Conservation (phyloP, 805 yeast species). For the Saccharomycopsis malanga region DNA sequence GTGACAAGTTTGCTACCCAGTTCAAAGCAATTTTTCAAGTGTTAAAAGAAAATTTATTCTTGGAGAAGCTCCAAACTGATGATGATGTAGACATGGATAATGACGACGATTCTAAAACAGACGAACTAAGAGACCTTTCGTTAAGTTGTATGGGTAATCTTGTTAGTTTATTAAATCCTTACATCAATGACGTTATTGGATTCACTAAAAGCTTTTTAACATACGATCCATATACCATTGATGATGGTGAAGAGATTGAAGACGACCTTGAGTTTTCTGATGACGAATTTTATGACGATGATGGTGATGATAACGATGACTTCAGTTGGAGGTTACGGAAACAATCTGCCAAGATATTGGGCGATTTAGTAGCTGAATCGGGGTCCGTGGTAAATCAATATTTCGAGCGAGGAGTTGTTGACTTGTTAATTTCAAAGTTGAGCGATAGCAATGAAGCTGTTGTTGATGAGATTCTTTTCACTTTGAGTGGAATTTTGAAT, state of each 20-base stretch:
- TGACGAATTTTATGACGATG: slow-evolving; percentile 12
- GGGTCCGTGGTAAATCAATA: not conserved
- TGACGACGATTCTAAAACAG: slow-evolving; percentile 15
- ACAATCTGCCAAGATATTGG: slow-evolving; percentile 12
- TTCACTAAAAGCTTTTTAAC: slow-evolving; percentile 10
- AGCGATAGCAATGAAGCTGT: slow-evolving; percentile 17
- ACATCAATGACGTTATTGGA: not conserved
- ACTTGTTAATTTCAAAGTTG: slow-evolving; percentile 8
- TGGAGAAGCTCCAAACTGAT: slow-evolving; percentile 5
- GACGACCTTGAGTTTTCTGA: slow-evolving; percentile 16
- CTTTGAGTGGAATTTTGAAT: slow-evolving; percentile 8
- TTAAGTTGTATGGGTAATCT: slow-evolving; percentile 16
- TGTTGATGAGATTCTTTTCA: slow-evolving; percentile 11
- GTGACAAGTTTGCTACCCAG: slow-evolving; percentile 1
- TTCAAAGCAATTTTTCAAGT: slow-evolving; percentile 9
- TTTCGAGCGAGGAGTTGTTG: slow-evolving; percentile 5
- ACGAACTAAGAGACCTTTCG: slow-evolving; percentile 17
- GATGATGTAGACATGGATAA: not conserved
- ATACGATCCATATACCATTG: slow-evolving; percentile 16
- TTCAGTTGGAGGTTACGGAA: slow-evolving; percentile 20
- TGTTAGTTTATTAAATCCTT: not conserved
- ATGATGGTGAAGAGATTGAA: slow-evolving; percentile 13
- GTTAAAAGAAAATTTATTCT: slow-evolving; percentile 9
- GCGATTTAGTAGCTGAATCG: slow-evolving; percentile 1
- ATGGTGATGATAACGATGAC: slow-evolving; percentile 15